phyloP scores from a whole-genome alignment of 2,329 filamentous ascomycete genomes.

The Blumeriella jaapii region DNA sequence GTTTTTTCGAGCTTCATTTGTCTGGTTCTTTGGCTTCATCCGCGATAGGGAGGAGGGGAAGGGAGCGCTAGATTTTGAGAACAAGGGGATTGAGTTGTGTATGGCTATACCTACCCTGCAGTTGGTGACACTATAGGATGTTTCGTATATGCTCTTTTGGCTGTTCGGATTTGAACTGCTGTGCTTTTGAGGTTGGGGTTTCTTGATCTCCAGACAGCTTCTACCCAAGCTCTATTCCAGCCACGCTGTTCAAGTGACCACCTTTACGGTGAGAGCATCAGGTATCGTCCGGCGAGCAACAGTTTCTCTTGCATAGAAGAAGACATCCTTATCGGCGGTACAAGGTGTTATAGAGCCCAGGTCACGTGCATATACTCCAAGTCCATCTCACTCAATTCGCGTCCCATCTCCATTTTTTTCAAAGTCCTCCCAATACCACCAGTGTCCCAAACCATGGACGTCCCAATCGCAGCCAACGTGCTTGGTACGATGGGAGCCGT shows the following conservation, averaged over 20 bases:
- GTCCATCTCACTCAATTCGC: constrained; percentile 24
- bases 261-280: no score
- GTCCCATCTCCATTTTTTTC: no score
- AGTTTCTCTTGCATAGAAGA: not conserved
- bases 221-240: not conserved
- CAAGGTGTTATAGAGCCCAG: not conserved
- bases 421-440: not conserved
- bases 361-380: not conserved
- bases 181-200: not conserved
- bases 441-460: constrained; percentile 34
- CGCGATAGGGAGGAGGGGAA: no score
- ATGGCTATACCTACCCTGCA: constrained; percentile 1
- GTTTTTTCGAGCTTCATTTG: no score
- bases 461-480: constrained; percentile 43
- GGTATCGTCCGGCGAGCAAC: not conserved
- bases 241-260: no score
- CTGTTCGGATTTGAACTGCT: not conserved
- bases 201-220: not conserved
- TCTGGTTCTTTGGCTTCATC: no score
- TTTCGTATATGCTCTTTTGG: not conserved
- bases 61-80: no score
- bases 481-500: constrained; percentile 49
- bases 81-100: constrained; percentile 1
- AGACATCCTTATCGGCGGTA: not conserved
- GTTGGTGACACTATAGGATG: not conserved